Conservation (phyloP, 2,329 filamentous ascomycete genomes). For the Cladorrhinum sp. region DNA sequence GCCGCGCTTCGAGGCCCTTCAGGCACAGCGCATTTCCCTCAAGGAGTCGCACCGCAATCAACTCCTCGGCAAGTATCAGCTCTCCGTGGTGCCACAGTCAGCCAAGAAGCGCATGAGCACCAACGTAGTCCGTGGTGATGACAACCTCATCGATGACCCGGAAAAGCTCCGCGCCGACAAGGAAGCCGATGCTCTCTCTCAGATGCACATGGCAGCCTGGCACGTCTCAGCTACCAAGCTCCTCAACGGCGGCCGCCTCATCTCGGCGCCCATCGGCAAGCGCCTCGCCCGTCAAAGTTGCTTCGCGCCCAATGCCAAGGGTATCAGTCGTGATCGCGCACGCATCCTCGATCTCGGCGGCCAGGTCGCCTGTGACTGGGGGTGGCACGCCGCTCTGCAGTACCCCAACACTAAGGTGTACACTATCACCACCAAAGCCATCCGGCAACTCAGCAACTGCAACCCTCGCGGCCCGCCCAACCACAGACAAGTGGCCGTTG, state of each 20-base stretch:
- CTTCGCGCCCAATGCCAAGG: conserved; percentile 43
- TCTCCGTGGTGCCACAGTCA: conserved; percentile 65
- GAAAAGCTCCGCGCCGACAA: conserved; percentile 66
- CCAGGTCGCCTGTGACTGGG: conserved; percentile 86
- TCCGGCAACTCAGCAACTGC: conserved; percentile 67
- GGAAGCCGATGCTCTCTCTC: conserved; percentile 74
- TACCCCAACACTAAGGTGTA: conserved; percentile 84
- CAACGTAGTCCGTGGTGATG: conserved; percentile 72
- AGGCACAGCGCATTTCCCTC: conserved; percentile 75
- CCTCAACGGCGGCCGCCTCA: conserved; percentile 62
- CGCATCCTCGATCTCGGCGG: conserved; percentile 85
- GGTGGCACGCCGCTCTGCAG: conserved; percentile 85
- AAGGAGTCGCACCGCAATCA: conserved; percentile 72
- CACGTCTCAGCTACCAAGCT: conserved; percentile 59
- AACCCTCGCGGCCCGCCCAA: conserved; percentile 82
- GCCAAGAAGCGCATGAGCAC: conserved; percentile 68
- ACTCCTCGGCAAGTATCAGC: conserved; percentile 79
- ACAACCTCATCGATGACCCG: conserved; percentile 59
- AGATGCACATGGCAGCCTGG: conserved; percentile 62
- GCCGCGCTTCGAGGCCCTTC: conserved; percentile 82
- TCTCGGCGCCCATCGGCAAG: conserved; percentile 62
- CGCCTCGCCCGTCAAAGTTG: conserved; percentile 55
- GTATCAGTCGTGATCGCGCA: conserved; percentile 50
- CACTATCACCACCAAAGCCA: conserved; percentile 75
- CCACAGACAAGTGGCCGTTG: conserved; percentile 77